phyloP scores from a whole-genome alignment of 2,329 filamentous ascomycete genomes.

The Trichoderma atroviride region DNA sequence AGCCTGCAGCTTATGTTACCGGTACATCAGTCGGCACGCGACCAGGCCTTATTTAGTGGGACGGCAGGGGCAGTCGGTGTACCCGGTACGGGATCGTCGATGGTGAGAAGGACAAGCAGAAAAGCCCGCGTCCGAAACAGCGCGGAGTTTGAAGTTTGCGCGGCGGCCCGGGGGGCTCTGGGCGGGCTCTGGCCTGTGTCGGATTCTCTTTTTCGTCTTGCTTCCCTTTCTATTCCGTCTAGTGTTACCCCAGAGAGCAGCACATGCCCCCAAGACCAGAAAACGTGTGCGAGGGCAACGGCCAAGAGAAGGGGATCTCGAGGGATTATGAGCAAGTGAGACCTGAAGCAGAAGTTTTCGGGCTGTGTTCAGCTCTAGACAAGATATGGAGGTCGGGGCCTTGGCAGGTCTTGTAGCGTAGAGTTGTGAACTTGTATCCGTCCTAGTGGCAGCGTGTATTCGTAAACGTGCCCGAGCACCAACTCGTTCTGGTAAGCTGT shows the following conservation, averaged over 20 bases:
- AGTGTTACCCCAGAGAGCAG: background rate
- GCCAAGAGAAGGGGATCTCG: background rate
- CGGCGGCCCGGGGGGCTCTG: background rate
- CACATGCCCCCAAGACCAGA: background rate
- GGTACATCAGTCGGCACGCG: slow-evolving; percentile 16
- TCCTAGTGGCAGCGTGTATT: background rate
- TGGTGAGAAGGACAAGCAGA: background rate
- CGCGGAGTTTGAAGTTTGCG: slow-evolving; percentile 14
- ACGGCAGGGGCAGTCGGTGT: background rate
- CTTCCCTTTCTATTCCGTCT: background rate
- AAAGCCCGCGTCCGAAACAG: slow-evolving; percentile 19
- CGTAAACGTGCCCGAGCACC: background rate
- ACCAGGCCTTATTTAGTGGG: slow-evolving; percentile 23
- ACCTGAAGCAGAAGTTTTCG: background rate
- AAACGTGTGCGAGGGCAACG: slow-evolving; percentile 6
- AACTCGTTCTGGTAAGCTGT: background rate
- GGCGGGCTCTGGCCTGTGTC: background rate
- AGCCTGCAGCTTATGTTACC: background rate
- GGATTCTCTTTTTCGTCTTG: background rate
- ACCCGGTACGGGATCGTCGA: background rate
- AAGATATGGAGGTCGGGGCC: background rate
- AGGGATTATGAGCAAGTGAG: background rate
- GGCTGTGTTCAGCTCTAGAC: background rate
- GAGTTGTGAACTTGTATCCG: background rate
- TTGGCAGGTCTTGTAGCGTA: background rate